Conservation (phyloP, 208 protist genomes). For the Lotmaria passim region DNA sequence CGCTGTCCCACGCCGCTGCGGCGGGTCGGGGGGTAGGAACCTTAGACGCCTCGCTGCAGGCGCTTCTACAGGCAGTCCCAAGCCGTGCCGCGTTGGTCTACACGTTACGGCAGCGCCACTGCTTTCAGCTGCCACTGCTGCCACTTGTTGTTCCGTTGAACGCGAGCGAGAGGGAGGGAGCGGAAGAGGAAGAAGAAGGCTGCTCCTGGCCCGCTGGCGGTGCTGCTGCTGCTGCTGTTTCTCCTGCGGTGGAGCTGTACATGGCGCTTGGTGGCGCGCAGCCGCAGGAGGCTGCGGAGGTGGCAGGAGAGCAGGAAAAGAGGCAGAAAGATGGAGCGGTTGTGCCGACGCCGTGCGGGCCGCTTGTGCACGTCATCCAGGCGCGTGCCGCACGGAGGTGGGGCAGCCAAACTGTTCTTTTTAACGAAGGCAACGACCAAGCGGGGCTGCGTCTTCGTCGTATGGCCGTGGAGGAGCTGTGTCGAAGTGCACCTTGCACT, state of each 20-base stretch:
- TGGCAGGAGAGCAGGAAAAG: too few relatives aligned
- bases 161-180: not conserved
- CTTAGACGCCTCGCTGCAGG: not conserved
- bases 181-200: not conserved
- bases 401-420: conserved; percentile 4
- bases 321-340: too few relatives aligned
- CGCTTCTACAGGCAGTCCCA: conserved; percentile 11
- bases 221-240: too few relatives aligned
- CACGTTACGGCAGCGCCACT: conserved; percentile 11
- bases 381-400: not conserved
- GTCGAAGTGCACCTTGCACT: not conserved
- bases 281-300: not conserved
- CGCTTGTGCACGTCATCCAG: too few relatives aligned
- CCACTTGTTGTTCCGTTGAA: not conserved
- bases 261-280: not conserved
- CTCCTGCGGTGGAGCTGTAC: conserved; percentile 6
- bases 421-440: conserved; percentile 1
- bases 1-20: not conserved
- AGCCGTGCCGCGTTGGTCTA: conserved; percentile 15
- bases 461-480: not conserved
- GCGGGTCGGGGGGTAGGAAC: too few relatives aligned
- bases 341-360: too few relatives aligned
- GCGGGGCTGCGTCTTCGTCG: not conserved
- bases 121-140: not conserved
- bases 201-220: not conserved